Conservation (phyloP, 2,329 filamentous ascomycete species). For the Apiospora saccharicola region DNA sequence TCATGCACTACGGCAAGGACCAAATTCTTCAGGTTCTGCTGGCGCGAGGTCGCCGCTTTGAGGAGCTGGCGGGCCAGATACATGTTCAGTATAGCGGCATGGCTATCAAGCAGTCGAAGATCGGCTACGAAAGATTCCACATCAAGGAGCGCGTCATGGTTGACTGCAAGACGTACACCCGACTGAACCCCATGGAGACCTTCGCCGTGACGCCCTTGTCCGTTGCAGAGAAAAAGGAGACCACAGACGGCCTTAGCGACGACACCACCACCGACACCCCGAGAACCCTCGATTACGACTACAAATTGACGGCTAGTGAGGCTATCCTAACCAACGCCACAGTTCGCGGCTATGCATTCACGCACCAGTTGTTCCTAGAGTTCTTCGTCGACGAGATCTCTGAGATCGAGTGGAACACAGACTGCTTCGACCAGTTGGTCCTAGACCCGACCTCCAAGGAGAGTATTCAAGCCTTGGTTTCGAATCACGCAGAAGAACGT, state of each 20-base stretch:
- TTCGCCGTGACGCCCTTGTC: slow-evolving; percentile 28
- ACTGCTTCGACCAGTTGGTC: slow-evolving; percentile 58
- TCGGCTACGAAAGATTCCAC: slow-evolving; percentile 35
- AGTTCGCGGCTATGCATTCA: slow-evolving; percentile 43
- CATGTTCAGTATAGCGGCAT: slow-evolving; percentile 45
- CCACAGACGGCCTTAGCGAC: slow-evolving; percentile 28
- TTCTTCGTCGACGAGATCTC: slow-evolving; percentile 50
- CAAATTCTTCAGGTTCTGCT: slow-evolving; percentile 34
- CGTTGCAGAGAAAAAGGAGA: slow-evolving; percentile 34
- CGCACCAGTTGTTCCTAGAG: slow-evolving; percentile 42
- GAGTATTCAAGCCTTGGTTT: slow-evolving; percentile 54
- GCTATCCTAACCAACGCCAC: slow-evolving; percentile 36
- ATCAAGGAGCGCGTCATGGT: slow-evolving; percentile 46
- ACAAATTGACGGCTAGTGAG: slow-evolving; percentile 38
- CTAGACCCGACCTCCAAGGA: slow-evolving; percentile 58
- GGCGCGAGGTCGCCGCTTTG: slow-evolving; percentile 43
- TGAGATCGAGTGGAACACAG: slow-evolving; percentile 56
- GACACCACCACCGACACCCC: no score
- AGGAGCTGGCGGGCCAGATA: slow-evolving; percentile 42
- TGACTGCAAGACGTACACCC: slow-evolving; percentile 44
- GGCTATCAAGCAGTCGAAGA: slow-evolving; percentile 32
- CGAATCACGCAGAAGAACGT: background rate
- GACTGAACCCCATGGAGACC: slow-evolving; percentile 37
- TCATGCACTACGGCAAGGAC: slow-evolving; percentile 35
- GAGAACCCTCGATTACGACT: no score